Evolutionary conservation across 1,284 basidiomycete species (phyloP).

Genomic region (Pseudozyma sp.): DNA sequence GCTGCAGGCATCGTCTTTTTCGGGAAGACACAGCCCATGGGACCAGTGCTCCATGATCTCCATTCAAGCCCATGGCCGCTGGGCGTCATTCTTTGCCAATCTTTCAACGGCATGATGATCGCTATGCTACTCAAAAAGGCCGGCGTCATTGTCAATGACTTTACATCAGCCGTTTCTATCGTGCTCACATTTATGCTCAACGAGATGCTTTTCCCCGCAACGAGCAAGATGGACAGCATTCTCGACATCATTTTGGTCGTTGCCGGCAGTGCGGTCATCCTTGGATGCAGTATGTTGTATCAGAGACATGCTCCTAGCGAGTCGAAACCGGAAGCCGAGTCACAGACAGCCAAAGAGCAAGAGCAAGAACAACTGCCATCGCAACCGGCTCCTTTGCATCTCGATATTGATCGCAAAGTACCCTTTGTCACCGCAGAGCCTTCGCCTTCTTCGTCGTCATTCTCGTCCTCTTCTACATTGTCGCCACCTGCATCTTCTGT

Average conservation of each 20-base stretch:
- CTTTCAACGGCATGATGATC: conserved; percentile 34
- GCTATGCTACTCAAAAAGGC: conserved; percentile 32
- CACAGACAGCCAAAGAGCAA: too few relatives aligned
- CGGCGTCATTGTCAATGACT: conserved; percentile 30
- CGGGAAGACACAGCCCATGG: conserved; percentile 1
- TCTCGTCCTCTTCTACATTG: too few relatives aligned
- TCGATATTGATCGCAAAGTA: too few relatives aligned
- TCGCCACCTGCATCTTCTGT: too few relatives aligned
- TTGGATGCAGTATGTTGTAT: conserved; percentile 14
- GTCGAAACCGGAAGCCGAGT: too few relatives aligned
- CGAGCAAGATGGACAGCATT: conserved; percentile 5
- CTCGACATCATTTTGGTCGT: conserved; percentile 16
- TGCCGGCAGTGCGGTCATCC: conserved; percentile 16
- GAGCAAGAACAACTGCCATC: too few relatives aligned
- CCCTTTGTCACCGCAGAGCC: too few relatives aligned
- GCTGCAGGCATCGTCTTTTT: conserved; percentile 21
- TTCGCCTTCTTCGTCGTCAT: too few relatives aligned
- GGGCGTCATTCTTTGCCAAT: conserved; percentile 20
- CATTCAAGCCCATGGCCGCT: conserved; percentile 19
- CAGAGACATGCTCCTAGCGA: conserved; percentile 7
- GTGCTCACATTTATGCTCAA: conserved; percentile 26
- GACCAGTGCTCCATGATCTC: conserved; percentile 20
- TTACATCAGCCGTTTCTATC: conserved; percentile 22
- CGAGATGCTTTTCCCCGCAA: conserved; percentile 14
- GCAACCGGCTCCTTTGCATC: too few relatives aligned